These are phyloP conservation scores for Candida succiphila DNA, from an alignment of 805 yeast species.

Conservation along the genomic window DNA sequence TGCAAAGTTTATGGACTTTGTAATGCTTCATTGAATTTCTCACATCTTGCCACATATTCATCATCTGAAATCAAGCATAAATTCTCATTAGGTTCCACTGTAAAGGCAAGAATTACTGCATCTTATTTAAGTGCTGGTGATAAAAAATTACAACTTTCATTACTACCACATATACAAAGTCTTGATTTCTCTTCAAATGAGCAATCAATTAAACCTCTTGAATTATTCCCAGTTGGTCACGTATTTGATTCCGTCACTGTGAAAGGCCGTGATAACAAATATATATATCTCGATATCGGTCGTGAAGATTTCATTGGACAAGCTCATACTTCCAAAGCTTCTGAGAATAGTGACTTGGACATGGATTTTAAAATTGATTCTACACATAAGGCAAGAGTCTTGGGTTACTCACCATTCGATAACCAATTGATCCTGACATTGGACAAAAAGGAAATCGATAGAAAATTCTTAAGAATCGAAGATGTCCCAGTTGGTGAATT, in stretches of 20 bases:
- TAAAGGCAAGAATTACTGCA: conserved; percentile 66
- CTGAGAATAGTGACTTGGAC: conserved; percentile 33
- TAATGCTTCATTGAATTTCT: conserved; percentile 57
- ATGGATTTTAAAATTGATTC: conserved; percentile 53
- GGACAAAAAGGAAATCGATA: conserved; percentile 52
- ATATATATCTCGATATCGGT: conserved; percentile 49
- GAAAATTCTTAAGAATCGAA: conserved; percentile 53
- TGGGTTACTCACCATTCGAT: conserved; percentile 62
- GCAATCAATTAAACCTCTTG: conserved; percentile 31
- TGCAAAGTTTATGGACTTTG: conserved; percentile 68
- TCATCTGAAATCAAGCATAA: conserved; percentile 43
- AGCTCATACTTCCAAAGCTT: conserved; percentile 67
- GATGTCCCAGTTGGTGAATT: conserved; percentile 74
- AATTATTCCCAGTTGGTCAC: conserved; percentile 76
- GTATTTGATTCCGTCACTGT: conserved; percentile 49
- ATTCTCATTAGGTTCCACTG: conserved; percentile 54
- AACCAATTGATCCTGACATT: conserved; percentile 57
- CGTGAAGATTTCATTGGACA: conserved; percentile 49
- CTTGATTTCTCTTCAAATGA: conserved; percentile 13
- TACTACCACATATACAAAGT: conserved; percentile 42
- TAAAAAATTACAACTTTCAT: conserved; percentile 56
- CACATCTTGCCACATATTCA: conserved; percentile 48
- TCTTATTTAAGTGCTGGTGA: conserved; percentile 36
- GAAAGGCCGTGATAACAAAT: conserved; percentile 47
- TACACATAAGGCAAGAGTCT: conserved; percentile 64